phyloP scores from a whole-genome alignment of 805 yeast species.

The Metschnikowia continentalis region DNA sequence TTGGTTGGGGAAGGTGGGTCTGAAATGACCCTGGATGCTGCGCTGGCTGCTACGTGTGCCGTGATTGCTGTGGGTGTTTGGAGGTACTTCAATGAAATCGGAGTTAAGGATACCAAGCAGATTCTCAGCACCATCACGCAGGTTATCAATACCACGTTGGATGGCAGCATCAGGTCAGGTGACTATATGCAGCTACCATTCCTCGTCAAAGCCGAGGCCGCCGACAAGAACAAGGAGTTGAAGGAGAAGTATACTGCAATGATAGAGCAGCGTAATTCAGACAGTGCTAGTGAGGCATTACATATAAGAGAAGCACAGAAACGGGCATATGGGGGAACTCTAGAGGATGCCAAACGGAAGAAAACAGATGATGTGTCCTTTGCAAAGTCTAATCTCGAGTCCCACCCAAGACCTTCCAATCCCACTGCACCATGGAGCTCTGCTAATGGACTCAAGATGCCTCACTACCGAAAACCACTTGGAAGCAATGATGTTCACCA shows the following conservation, averaged over 20 bases:
- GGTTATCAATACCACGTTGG: constrained; percentile 11
- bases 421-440: neutral
- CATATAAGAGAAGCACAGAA: neutral
- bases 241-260: neutral
- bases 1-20: constrained; percentile 31
- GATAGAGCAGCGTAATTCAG: neutral
- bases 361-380: neutral
- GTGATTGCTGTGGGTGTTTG: constrained; percentile 17
- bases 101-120: constrained; percentile 6
- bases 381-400: neutral
- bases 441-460: constrained; percentile 13
- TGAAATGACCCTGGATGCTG: constrained; percentile 31
- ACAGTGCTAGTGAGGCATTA: neutral
- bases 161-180: constrained; percentile 11
- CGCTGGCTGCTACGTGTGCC: constrained; percentile 22
- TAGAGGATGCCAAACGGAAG: neutral
- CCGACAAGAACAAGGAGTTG: neutral
- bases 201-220: constrained; percentile 7
- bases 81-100: constrained; percentile 4
- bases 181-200: constrained; percentile 10
- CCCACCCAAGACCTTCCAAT: neutral
- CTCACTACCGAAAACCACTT: constrained; percentile 14
- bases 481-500: neutral
- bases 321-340: neutral
- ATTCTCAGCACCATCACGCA: constrained; percentile 8